phyloP scores from a whole-genome alignment of 495 filamentous ascomycete species.

The Trichocladium uniseriatum region DNA sequence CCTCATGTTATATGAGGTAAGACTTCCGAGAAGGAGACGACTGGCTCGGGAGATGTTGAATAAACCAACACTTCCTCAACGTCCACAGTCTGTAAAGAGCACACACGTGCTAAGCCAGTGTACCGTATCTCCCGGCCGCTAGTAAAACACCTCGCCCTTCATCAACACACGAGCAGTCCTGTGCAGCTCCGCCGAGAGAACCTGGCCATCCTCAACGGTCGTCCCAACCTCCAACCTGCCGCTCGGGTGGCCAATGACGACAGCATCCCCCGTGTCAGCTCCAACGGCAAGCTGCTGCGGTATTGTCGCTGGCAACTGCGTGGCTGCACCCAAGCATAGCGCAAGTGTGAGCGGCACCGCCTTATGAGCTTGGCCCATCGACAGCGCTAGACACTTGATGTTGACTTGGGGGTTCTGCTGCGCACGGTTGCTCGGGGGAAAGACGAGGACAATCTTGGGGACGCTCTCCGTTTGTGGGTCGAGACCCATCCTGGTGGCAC shows the following conservation, averaged over 20 bases:
- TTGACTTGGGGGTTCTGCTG: conserved; percentile 23
- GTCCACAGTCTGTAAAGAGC: too few species aligned
- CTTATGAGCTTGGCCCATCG: conserved; percentile 53
- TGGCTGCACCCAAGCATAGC: conserved; percentile 52
- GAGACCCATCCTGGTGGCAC: conserved; percentile 56
- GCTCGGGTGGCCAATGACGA: conserved; percentile 53
- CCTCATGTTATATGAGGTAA: neutral
- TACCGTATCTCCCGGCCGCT: too few species aligned
- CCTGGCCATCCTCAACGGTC: conserved; percentile 30
- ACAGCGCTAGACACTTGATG: conserved; percentile 40
- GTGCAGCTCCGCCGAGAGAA: conserved; percentile 41
- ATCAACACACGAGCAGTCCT: conserved; percentile 49
- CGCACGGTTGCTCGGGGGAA: conserved; percentile 21
- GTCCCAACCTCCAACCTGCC: conserved; percentile 51
- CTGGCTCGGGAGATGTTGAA: too few species aligned
- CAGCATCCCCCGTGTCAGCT: conserved; percentile 19
- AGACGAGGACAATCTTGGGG: conserved; percentile 59
- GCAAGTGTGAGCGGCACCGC: conserved; percentile 55
- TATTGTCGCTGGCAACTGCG: conserved; percentile 41
- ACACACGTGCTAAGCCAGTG: too few species aligned
- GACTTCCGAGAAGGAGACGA: neutral
- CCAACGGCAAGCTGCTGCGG: conserved; percentile 28
- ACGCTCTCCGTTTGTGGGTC: conserved; percentile 47
- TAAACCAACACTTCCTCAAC: too few species aligned
- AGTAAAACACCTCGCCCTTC: conserved; percentile 48